A percentile compares a stretch with the other conserved stretches of the same genome.
Conservation (phyloP, 768 basidiomycete species). For the Jaapia argillacea region DNA sequence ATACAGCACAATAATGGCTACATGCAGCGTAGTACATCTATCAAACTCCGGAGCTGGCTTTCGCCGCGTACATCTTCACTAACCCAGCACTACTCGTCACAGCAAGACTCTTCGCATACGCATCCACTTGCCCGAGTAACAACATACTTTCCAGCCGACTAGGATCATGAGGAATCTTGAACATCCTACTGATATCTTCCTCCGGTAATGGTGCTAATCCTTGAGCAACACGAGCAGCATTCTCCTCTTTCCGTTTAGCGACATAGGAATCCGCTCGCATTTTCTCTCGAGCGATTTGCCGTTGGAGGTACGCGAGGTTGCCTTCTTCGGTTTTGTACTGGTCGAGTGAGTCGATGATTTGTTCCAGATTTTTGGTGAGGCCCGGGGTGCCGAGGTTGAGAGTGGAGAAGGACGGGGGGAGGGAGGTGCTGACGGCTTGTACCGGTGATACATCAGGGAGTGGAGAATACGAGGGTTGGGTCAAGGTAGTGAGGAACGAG, state of each 20-base stretch:
- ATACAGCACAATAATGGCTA: too few relatives aligned
- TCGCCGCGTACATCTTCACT: constrained; percentile 80
- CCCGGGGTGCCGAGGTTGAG: constrained; percentile 65
- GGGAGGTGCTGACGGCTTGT: constrained; percentile 15
- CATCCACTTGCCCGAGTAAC: constrained; percentile 81
- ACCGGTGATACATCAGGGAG: constrained; percentile 28
- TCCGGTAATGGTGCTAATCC: constrained; percentile 82
- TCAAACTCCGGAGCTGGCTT: constrained; percentile 21
- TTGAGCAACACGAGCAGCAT: constrained; percentile 63
- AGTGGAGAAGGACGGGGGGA: constrained; percentile 54
- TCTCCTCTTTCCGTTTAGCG: constrained; percentile 86
- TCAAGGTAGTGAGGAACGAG: constrained; percentile 65
- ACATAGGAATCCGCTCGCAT: constrained; percentile 69
- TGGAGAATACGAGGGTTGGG: constrained; percentile 32
- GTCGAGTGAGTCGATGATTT: constrained; percentile 79
- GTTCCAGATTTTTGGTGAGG: constrained; percentile 69
- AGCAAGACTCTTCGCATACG: constrained; percentile 69
- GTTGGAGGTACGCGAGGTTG: constrained; percentile 78
- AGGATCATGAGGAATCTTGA: constrained; percentile 85
- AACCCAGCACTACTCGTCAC: constrained; percentile 47
- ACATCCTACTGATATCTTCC: constrained; percentile 74
- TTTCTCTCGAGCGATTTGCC: constrained; percentile 85
- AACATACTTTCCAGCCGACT: constrained; percentile 82
- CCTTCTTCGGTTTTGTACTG: constrained; percentile 85
- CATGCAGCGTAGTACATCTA: too few relatives aligned